These are phyloP conservation scores for Oryza longistaminata DNA, from an alignment of 176 grass and related monocot species.

Conservation along the genomic window DNA sequence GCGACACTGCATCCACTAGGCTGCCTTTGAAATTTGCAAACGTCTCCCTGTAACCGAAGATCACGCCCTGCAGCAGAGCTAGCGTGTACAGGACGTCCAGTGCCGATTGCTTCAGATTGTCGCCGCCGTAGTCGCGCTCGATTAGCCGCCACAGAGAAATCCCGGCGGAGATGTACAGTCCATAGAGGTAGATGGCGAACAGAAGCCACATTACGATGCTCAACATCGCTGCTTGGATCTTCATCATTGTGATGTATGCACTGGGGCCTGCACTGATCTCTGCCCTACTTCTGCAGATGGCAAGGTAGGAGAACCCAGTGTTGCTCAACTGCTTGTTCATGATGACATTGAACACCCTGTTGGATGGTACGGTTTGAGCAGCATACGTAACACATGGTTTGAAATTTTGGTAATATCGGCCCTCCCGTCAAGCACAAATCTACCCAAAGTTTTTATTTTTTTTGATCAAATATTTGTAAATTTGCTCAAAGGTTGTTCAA, in stretches of 20 bases:
- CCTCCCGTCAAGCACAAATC: too few relatives aligned
- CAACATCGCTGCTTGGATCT: neutral
- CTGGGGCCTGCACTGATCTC: too few relatives aligned
- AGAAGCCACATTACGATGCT: neutral
- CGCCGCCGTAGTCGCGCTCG: neutral
- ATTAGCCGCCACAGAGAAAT: constrained; percentile 5
- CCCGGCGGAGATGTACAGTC: neutral
- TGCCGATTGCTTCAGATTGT: neutral
- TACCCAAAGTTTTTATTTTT: too few relatives aligned
- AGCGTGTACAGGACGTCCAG: neutral
- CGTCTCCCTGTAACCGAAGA: neutral
- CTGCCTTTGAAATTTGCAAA: too few relatives aligned
- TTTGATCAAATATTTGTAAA: too few relatives aligned
- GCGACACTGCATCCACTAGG: neutral
- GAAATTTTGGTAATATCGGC: too few relatives aligned
- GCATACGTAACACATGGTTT: too few relatives aligned
- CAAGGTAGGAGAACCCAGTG: neutral
- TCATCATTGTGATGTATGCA: neutral
- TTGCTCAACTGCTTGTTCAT: neutral
- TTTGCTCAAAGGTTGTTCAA: too few relatives aligned
- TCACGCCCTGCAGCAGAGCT: neutral
- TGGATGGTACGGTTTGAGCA: too few relatives aligned
- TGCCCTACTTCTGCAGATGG: neutral
- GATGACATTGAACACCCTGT: neutral
- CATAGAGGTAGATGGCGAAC: neutral